phyloP scores from a whole-genome alignment of 1,284 basidiomycete species.

The Cronartium ribicola region DNA sequence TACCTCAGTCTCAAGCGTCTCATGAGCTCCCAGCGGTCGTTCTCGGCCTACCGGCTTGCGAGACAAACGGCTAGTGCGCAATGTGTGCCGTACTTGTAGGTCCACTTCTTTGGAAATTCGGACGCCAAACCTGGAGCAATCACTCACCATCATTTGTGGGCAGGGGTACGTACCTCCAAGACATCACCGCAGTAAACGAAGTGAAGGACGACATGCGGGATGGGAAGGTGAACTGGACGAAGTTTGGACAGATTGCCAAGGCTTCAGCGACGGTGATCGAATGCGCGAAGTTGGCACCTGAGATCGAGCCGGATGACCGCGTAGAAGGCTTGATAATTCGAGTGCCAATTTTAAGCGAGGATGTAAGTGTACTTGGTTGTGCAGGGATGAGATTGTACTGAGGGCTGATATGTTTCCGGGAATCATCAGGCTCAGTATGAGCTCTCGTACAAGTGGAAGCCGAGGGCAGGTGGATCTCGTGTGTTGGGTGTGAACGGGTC shows the following conservation, averaged over 20 bases:
- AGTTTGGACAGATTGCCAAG: constrained; percentile 47
- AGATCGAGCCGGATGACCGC: constrained; percentile 44
- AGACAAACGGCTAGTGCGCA: constrained; percentile 46
- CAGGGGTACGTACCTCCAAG: constrained; percentile 50
- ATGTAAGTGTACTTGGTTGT: constrained; percentile 4
- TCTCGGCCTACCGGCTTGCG: constrained; percentile 49
- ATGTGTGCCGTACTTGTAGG: constrained; percentile 50
- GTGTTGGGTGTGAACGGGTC: neutral
- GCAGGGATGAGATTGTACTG: neutral
- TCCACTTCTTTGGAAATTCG: neutral
- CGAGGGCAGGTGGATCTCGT: neutral
- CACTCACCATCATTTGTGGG: neutral
- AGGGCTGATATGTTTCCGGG: neutral
- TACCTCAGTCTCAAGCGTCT: constrained; percentile 48
- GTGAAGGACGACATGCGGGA: constrained; percentile 48
- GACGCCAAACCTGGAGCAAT: neutral
- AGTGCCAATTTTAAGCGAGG: constrained; percentile 43
- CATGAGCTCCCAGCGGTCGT: constrained; percentile 47
- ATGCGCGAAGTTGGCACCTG: constrained; percentile 45
- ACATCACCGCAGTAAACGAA: constrained; percentile 49
- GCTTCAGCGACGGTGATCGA: constrained; percentile 47
- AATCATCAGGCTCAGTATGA: constrained; percentile 21
- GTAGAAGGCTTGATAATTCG: constrained; percentile 43
- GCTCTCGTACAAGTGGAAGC: constrained; percentile 39
- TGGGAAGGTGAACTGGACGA: constrained; percentile 50